Conservation (phyloP, 192 early-diverging fungal genomes). For the Dimargaris verticillata region DNA sequence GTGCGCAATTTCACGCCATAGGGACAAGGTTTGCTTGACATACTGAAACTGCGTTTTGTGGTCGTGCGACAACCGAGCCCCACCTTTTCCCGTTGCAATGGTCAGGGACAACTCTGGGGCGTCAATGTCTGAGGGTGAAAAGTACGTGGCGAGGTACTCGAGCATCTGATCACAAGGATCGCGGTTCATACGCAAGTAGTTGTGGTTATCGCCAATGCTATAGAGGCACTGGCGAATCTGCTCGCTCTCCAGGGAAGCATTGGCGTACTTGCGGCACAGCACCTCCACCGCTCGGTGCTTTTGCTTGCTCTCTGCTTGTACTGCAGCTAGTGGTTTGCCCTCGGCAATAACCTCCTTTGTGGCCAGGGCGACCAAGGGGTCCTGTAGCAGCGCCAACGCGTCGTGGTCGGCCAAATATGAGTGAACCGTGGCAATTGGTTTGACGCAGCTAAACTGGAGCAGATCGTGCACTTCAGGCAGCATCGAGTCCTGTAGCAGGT, state of each 20-base stretch:
- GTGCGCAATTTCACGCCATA: slow-evolving; percentile 93
- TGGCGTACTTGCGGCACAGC: slow-evolving; percentile 65
- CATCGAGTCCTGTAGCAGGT: slow-evolving; percentile 67
- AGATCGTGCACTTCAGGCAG: slow-evolving; percentile 57
- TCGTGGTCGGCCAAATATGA: slow-evolving; percentile 45
- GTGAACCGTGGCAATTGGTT: slow-evolving; percentile 84
- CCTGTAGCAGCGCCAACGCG: slow-evolving; percentile 50
- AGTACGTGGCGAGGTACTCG: slow-evolving; percentile 51
- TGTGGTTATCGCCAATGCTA: slow-evolving; percentile 95
- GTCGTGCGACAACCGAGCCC: slow-evolving; percentile 79
- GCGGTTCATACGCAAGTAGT: slow-evolving; percentile 72
- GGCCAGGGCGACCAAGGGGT: slow-evolving; percentile 54
- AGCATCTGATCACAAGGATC: slow-evolving; percentile 93
- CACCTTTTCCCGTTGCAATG: slow-evolving; percentile 63
- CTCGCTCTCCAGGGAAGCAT: slow-evolving; percentile 35
- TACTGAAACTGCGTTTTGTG: slow-evolving; percentile 89
- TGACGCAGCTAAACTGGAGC: slow-evolving; percentile 61
- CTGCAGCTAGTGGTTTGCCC: slow-evolving; percentile 42
- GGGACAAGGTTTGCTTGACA: slow-evolving; percentile 78
- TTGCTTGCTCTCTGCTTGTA: slow-evolving; percentile 71
- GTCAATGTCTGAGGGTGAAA: slow-evolving; percentile 46
- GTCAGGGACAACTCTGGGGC: slow-evolving; percentile 48
- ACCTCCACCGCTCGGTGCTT: slow-evolving; percentile 87
- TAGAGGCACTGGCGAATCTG: slow-evolving; percentile 76
- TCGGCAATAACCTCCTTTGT: slow-evolving; percentile 49